Percentiles rank a stretch among this genome's conserved stretches.
Conservation (phyloP, 805 yeast species). For the Scheffersomyces ergatensis region DNA sequence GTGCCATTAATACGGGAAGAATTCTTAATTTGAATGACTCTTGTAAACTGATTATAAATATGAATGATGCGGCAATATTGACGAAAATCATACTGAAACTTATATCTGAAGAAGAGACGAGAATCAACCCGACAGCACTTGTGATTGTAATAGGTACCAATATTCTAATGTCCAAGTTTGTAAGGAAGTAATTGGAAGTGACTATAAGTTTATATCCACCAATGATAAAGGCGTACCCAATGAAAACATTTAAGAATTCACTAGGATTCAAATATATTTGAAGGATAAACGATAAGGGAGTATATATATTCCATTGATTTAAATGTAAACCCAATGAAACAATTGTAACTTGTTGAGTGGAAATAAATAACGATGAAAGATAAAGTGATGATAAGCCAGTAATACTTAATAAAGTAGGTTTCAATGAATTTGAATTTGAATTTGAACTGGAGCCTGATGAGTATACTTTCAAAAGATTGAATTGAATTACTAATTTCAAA, state of each 20-base stretch:
- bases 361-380: constrained; percentile 19
- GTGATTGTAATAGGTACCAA: background rate
- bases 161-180: background rate
- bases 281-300: constrained; percentile 22
- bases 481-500: constrained; percentile 1
- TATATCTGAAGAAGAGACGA: constrained; percentile 1
- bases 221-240: constrained; percentile 12
- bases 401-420: constrained; percentile 6
- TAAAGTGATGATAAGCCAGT: constrained; percentile 18
- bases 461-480: constrained; percentile 2
- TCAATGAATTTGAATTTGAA: background rate
- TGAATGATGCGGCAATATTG: constrained; percentile 20
- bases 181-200: background rate
- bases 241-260: constrained; percentile 3
- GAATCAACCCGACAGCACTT: background rate
- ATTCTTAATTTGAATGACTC: constrained; percentile 14
- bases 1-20: constrained; percentile 15
- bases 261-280: constrained; percentile 17
- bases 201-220: background rate
- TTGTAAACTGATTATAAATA: constrained; percentile 22
- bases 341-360: constrained; percentile 22
- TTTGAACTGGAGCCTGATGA: constrained; percentile 1
- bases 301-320: constrained; percentile 26
- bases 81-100: constrained; percentile 20
- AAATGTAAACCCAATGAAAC: constrained; percentile 27